Base-by-base conservation (phyloP, 2,329 filamentous ascomycete species). In the Exophiala sp. region DNA sequence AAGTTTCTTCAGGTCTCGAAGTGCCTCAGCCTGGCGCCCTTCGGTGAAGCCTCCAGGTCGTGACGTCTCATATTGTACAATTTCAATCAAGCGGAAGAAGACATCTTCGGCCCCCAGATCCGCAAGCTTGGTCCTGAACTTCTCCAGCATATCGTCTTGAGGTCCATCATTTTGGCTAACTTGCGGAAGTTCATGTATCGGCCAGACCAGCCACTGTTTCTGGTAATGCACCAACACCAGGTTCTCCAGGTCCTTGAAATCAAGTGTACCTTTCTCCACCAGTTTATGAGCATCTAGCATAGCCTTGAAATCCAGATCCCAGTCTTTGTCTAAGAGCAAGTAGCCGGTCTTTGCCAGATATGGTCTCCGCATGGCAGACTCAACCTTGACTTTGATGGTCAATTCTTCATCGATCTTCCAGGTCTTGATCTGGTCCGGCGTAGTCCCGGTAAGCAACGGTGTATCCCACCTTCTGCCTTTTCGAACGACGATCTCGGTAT, bases 61-160 rank as follows among this genome's bases (percentile, higher is more conserved):
- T 29, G 82, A 84, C 35, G 86, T 84, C 69, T 95, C 89, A 62
- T 82, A 94, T 69, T 96, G 89, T 43, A 96, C 82, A 63, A 94
- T 78, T 71, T 96, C 90, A 42, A 95, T 86, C 88, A 89, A 95
- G 48, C 85, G 81, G 71, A 86, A 95, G 71, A 96, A 96, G 46
- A 96, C 67, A 57, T 85, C 82, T 66, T 95, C 90, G 69, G 95
- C 95, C 37, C 85, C 88, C 67, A 93, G 75, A 2, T 76, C 76
- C 1, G 79, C 76, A 59, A 96, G 74, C 16, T 82, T 81, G 37
- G 93, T 85, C 60, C 87, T 83, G 66, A 96, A 94, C 2, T 78
- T 77, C 55, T 93, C 79, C 7, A 96, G 83, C 68, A 93, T 88
- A 56, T 82, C 79, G 54, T 82, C 77, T 51, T 86, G 82, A 58